These are phyloP conservation scores for Hygrophila difformis DNA, from an alignment of 257 asterid species.

Conservation along the genomic window DNA sequence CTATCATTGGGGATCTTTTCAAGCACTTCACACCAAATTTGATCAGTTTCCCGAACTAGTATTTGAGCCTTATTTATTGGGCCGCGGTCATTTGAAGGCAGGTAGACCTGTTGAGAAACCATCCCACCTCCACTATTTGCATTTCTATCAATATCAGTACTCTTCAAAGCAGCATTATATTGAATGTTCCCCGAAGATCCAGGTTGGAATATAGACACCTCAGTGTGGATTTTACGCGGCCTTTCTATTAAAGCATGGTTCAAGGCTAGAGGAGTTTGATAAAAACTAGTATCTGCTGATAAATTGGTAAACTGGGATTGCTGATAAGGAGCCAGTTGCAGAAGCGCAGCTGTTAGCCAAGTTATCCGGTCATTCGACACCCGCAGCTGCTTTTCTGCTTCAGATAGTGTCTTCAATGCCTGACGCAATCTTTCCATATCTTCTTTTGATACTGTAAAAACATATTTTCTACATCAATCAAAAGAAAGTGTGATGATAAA, in stretches of 20 bases:
- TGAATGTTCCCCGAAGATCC: constrained; percentile 30
- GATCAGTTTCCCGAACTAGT: constrained; percentile 40
- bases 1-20: constrained; percentile 47
- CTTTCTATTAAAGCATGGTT: constrained; percentile 33
- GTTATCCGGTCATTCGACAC: constrained; percentile 77
- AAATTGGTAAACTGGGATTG: constrained; percentile 62
- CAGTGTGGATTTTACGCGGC: constrained; percentile 53
- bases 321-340: constrained; percentile 95
- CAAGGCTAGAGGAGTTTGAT: constrained; percentile 51
- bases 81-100: constrained; percentile 25
- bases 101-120: constrained; percentile 24
- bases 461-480: constrained; percentile 8
- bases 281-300: constrained; percentile 56
- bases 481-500: too few species aligned
- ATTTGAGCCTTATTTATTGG: constrained; percentile 20
- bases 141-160: constrained; percentile 20
- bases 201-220: constrained; percentile 27
- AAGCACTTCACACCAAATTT: constrained; percentile 79
- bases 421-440: constrained; percentile 93
- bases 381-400: constrained; percentile 97
- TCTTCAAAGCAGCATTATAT: constrained; percentile 25
- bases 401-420: constrained; percentile 84
- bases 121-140: constrained; percentile 23
- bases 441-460: constrained; percentile 58
- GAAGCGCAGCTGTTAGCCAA: constrained; percentile 92